phyloP scores from a whole-genome alignment of 2,329 filamentous ascomycete genomes.

The Chrysoporthe puriensis region DNA sequence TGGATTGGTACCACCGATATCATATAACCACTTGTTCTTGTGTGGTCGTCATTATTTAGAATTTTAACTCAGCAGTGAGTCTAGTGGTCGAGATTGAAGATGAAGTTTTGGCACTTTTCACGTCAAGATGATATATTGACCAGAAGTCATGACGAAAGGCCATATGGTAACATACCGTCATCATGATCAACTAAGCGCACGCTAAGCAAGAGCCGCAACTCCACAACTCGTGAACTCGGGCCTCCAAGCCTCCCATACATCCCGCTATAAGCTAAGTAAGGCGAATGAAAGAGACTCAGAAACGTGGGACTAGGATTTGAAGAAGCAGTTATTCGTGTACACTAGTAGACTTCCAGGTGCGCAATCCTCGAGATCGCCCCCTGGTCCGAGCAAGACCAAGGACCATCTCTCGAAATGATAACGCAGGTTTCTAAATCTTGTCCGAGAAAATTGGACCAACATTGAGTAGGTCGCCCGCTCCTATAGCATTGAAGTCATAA shows the following conservation, averaged over 20 bases:
- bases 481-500: background rate
- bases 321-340: too few relatives aligned
- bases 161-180: background rate
- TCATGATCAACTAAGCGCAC: background rate
- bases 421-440: background rate
- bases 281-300: background rate
- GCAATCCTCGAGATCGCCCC: background rate
- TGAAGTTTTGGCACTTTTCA: background rate
- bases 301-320: too few relatives aligned
- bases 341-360: too few relatives aligned
- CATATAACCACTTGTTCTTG: constrained; percentile 57
- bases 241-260: background rate
- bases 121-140: too few relatives aligned
- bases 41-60: background rate
- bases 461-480: background rate
- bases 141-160: background rate
- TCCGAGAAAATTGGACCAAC: background rate
- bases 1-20: constrained; percentile 52
- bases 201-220: background rate
- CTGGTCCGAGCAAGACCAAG: background rate
- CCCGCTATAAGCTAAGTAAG: background rate
- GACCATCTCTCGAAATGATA: background rate
- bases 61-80: background rate
- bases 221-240: background rate
- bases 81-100: background rate